Evolutionary conservation across 2,329 filamentous ascomycete species (phyloP).

Genomic region (Fusarium abutilonis): DNA sequence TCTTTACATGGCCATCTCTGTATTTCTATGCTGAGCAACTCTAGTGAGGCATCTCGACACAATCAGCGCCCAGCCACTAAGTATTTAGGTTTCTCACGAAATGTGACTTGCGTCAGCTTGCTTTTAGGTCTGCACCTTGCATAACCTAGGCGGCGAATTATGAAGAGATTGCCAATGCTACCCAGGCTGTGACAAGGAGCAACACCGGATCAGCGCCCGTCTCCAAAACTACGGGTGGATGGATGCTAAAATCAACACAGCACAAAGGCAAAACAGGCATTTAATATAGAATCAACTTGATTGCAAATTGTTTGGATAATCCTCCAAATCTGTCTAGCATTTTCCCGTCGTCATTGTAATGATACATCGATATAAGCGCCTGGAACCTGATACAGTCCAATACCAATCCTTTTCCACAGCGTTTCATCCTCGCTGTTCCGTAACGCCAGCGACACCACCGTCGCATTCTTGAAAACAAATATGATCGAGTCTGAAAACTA

Average conservation of each 20-base stretch:
- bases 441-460: slow-evolving; percentile 46
- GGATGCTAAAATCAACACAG: neutral
- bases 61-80: slow-evolving; percentile 9
- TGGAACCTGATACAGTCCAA: slow-evolving; percentile 14
- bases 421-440: slow-evolving; percentile 30
- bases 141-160: slow-evolving; percentile 15
- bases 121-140: slow-evolving; percentile 8
- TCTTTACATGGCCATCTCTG: slow-evolving; percentile 4
- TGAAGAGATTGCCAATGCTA: slow-evolving; percentile 8
- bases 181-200: slow-evolving; percentile 25
- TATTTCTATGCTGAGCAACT: slow-evolving; percentile 2
- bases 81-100: slow-evolving; percentile 23
- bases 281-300: neutral
- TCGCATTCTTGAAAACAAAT: slow-evolving; percentile 36
- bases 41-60: neutral
- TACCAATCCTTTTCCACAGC: slow-evolving; percentile 35
- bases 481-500: slow-evolving; percentile 17
- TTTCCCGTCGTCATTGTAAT: slow-evolving; percentile 20
- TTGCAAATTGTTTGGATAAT: slow-evolving; percentile 13
- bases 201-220: slow-evolving; percentile 3
- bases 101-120: slow-evolving; percentile 25
- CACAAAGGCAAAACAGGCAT: neutral
- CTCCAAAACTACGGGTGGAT: slow-evolving; percentile 1
- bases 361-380: slow-evolving; percentile 25
- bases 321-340: slow-evolving; percentile 26